A percentile compares a stretch with the other conserved stretches of the same genome.
These are phyloP conservation scores for Fusarium setosum DNA, from an alignment of 2,329 filamentous ascomycete species.

Conservation along the genomic window DNA sequence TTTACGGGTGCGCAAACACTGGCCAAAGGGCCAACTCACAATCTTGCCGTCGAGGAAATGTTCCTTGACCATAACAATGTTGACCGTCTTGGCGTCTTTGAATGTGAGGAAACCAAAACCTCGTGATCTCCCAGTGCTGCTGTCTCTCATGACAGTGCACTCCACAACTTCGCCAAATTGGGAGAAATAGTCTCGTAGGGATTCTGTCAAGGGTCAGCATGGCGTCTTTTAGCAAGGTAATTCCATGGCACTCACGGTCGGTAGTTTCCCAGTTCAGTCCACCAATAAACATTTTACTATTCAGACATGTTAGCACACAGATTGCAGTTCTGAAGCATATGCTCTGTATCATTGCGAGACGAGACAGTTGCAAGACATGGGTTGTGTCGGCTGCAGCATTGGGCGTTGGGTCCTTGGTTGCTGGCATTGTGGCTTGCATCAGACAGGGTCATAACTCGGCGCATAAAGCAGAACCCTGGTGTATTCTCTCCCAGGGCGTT, in stretches of 20 bases:
- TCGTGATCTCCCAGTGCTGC: conserved; percentile 89
- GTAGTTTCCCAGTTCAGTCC: conserved; percentile 99
- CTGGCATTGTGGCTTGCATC: conserved; percentile 38
- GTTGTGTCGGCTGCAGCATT: conserved; percentile 13
- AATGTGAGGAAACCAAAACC: conserved; percentile 99
- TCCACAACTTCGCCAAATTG: conserved; percentile 98
- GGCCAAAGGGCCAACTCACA: conserved; percentile 66
- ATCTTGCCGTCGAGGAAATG: conserved; percentile 99
- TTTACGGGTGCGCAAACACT: not conserved
- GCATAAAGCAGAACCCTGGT: conserved; percentile 1
- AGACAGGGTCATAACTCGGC: conserved; percentile 17
- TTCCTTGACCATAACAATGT: conserved; percentile 99
- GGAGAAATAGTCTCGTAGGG: conserved; percentile 95
- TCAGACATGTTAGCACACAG: conserved; percentile 30
- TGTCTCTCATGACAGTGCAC: conserved; percentile 99
- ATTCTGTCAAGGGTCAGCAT: conserved; percentile 70
- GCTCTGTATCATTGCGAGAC: conserved; percentile 12
- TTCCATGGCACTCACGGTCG: conserved; percentile 76
- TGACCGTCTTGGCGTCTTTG: conserved; percentile 96
- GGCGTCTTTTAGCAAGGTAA: not conserved
- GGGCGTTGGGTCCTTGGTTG: conserved; percentile 22
- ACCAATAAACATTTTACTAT: conserved; percentile 99
- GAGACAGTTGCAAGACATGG: conserved; percentile 11
- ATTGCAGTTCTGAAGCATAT: not conserved
- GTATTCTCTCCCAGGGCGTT: too few relatives aligned